Evolutionary conservation across 139 green algal species (phyloP).

Genomic region (Chlorella vulgaris): DNA sequence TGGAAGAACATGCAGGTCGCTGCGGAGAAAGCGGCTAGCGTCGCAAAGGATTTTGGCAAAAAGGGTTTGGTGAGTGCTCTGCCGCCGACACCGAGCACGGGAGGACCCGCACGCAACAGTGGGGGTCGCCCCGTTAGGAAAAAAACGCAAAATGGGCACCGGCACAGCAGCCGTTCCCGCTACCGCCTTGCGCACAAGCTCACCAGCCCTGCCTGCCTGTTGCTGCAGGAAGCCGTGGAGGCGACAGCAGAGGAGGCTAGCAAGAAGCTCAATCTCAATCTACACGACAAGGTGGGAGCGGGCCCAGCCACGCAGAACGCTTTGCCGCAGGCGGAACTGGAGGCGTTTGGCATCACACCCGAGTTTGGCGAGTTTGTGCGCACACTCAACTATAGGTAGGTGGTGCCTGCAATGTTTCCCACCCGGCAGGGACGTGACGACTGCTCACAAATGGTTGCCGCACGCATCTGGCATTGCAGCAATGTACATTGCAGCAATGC

Average conservation of each 20-base stretch:
- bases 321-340: constrained; percentile 35
- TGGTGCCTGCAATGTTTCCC: too few relatives aligned
- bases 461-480: too few relatives aligned
- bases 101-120: too few relatives aligned
- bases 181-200: too few relatives aligned
- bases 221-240: constrained; percentile 46
- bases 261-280: constrained; percentile 38
- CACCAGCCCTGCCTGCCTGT: too few relatives aligned
- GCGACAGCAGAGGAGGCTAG: constrained; percentile 40
- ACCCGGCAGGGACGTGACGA: too few relatives aligned
- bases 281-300: constrained; percentile 37
- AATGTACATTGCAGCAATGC: too few relatives aligned
- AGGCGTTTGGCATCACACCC: constrained; percentile 54
- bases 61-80: constrained; percentile 37
- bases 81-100: background rate
- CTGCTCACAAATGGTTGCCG: background rate
- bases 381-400: constrained; percentile 63
- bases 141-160: too few relatives aligned
- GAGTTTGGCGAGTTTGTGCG: constrained; percentile 62
- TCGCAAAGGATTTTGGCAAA: constrained; percentile 35
- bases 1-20: constrained; percentile 12
- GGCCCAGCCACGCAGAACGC: background rate
- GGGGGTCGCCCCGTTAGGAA: too few relatives aligned
- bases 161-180: too few relatives aligned
- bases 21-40: constrained; percentile 18